A percentile compares a stretch with the other conserved stretches of the same genome.
Evolutionary conservation across 2,329 filamentous ascomycete species (phyloP).

Genomic region (Phialophora verrucosa): DNA sequence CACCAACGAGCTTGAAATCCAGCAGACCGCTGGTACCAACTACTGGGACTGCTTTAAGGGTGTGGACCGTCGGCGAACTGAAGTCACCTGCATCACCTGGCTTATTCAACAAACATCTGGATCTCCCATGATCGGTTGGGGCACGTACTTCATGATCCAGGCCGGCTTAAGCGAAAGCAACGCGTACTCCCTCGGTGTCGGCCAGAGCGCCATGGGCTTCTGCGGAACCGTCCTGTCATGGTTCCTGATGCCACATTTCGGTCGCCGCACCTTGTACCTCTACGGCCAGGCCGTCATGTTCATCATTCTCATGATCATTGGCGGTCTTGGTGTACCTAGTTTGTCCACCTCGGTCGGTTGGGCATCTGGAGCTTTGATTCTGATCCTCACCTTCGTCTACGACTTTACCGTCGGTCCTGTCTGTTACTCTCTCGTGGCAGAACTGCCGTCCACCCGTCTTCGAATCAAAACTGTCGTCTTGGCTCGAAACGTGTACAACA

Average conservation of each 20-base stretch:
- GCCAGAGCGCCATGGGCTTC: slow-evolving; percentile 67
- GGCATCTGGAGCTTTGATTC: slow-evolving; percentile 55
- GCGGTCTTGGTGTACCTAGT: slow-evolving; percentile 40
- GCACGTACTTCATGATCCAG: slow-evolving; percentile 63
- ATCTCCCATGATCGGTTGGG: slow-evolving; percentile 69
- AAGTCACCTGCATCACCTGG: slow-evolving; percentile 50
- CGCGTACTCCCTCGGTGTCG: slow-evolving; percentile 55
- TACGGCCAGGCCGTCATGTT: slow-evolving; percentile 63
- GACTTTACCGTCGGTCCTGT: slow-evolving; percentile 62
- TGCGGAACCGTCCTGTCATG: slow-evolving; percentile 60
- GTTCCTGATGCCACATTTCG: slow-evolving; percentile 47
- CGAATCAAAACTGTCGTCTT: slow-evolving; percentile 62
- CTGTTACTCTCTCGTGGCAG: slow-evolving; percentile 60
- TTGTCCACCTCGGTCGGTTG: slow-evolving; percentile 41
- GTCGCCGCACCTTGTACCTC: slow-evolving; percentile 41
- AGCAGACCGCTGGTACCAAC: slow-evolving; percentile 38
- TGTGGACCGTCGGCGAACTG: slow-evolving; percentile 49
- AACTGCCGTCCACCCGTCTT: slow-evolving; percentile 61
- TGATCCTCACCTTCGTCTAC: slow-evolving; percentile 62
- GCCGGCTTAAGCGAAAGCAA: slow-evolving; percentile 48
- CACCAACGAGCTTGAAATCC: slow-evolving; percentile 41
- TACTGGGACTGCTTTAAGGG: slow-evolving; percentile 47
- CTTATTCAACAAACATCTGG: slow-evolving; percentile 65
- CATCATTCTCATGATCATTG: slow-evolving; percentile 44
- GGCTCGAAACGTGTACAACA: slow-evolving; percentile 58